phyloP scores from a whole-genome alignment of 208 protist genomes.

The Acanthamoeba polyphaga region DNA sequence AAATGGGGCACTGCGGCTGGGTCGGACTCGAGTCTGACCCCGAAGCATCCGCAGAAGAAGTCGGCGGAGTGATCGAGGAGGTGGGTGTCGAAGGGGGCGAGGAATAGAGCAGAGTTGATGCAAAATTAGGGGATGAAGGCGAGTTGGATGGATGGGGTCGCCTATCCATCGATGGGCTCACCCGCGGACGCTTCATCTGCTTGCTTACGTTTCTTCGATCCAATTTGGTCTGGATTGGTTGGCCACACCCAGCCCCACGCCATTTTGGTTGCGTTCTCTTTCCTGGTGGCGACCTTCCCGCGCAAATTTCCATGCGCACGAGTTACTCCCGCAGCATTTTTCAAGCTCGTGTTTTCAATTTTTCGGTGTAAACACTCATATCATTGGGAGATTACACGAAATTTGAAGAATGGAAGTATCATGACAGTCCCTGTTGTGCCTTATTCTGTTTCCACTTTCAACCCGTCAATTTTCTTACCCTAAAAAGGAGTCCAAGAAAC shows the following conservation, averaged over 20 bases:
- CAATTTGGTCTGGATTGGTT: background rate
- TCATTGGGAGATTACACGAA: no score
- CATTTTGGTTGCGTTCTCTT: conserved; percentile 5
- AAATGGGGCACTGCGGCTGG: background rate
- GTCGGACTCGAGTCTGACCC: background rate
- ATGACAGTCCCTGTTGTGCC: no score
- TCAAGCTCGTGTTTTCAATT: background rate
- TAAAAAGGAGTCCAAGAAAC: no score
- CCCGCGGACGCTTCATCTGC: conserved; percentile 19
- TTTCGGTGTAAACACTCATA: no score
- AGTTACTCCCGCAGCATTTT: no score
- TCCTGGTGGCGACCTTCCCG: background rate
- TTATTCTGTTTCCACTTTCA: no score
- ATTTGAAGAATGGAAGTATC: no score
- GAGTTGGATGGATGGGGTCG: background rate
- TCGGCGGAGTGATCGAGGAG: background rate
- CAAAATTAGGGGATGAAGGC: conserved; percentile 6
- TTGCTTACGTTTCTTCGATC: background rate
- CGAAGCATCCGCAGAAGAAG: background rate
- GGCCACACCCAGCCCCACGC: background rate
- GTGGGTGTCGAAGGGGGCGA: background rate
- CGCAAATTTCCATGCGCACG: background rate
- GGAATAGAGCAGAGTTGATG: background rate
- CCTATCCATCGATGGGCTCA: background rate
- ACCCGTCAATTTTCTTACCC: no score